Evolutionary conservation across 1,139 yeast species (phyloP).

Genomic region (Tardiomyces blankii): DNA sequence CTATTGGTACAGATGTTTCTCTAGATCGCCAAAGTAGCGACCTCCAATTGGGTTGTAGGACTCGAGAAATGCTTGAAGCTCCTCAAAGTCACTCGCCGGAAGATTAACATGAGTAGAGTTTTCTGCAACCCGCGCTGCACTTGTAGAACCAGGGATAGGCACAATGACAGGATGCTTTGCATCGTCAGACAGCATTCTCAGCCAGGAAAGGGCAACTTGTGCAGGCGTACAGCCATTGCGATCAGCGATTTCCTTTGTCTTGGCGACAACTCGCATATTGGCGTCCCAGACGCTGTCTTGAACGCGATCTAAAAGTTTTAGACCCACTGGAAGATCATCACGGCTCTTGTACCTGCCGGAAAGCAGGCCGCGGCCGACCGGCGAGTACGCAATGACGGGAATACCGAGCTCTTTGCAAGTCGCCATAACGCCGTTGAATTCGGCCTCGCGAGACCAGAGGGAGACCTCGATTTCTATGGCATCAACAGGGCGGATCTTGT

Average conservation of each 20-base stretch:
- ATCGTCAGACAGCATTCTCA: constrained; percentile 32
- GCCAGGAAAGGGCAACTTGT: constrained; percentile 67
- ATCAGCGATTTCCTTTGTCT: constrained; percentile 36
- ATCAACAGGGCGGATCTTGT: constrained; percentile 40
- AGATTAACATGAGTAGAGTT: constrained; percentile 24
- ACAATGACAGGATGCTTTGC: constrained; percentile 43
- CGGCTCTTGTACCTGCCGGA: constrained; percentile 46
- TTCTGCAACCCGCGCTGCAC: constrained; percentile 44
- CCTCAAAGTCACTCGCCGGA: background rate
- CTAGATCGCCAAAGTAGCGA: background rate
- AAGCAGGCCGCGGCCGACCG: constrained; percentile 68
- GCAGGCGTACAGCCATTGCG: constrained; percentile 42
- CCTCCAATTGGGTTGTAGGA: background rate
- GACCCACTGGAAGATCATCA: constrained; percentile 36
- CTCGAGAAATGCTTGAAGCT: background rate
- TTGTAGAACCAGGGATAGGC: constrained; percentile 73
- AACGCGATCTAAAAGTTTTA: constrained; percentile 46
- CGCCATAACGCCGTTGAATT: constrained; percentile 49
- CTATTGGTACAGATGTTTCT: background rate
- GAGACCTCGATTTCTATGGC: constrained; percentile 73
- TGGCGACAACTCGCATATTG: constrained; percentile 40
- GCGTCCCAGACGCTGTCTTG: constrained; percentile 41
- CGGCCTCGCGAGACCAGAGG: constrained; percentile 48
- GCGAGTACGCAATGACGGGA: constrained; percentile 70
- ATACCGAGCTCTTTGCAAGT: constrained; percentile 44